Percentiles rank a stretch among this genome's conserved stretches.
Conservation (phyloP, 2,329 filamentous ascomycete genomes). For the Xylariaceae sp. region DNA sequence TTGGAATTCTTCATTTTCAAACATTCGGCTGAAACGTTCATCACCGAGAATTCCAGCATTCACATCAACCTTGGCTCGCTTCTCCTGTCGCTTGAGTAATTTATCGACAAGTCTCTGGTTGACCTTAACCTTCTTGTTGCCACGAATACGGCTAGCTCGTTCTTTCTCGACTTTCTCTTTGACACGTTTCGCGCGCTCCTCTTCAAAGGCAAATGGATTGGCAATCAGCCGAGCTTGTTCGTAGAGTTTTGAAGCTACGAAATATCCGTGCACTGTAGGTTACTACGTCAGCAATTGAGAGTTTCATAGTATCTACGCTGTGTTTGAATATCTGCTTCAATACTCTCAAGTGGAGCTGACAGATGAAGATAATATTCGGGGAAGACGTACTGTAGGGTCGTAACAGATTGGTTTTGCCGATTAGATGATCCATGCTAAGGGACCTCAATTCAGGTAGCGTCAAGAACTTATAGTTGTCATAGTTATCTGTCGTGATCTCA, state of each 20-base stretch:
- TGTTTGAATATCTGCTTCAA: too few relatives aligned
- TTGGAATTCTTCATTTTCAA: constrained; percentile 90
- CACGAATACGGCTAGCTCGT: constrained; percentile 90
- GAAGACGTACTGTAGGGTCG: constrained; percentile 96
- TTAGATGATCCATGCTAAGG: constrained; percentile 84
- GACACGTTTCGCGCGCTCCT: constrained; percentile 87
- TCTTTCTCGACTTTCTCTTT: constrained; percentile 97
- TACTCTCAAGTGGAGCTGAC: too few relatives aligned
- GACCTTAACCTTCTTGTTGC: constrained; percentile 97
- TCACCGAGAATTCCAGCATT: constrained; percentile 77
- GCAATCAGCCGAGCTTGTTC: constrained; percentile 92
- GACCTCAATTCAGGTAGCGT: constrained; percentile 84
- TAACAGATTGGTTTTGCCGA: constrained; percentile 87
- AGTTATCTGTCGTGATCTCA: constrained; percentile 76
- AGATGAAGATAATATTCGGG: too few relatives aligned
- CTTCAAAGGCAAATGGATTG: constrained; percentile 92
- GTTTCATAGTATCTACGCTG: too few relatives aligned
- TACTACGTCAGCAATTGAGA: not conserved
- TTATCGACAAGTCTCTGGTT: constrained; percentile 84
- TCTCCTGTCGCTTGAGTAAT: constrained; percentile 69
- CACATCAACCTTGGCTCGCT: constrained; percentile 61
- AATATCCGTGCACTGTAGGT: constrained; percentile 90
- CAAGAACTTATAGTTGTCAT: constrained; percentile 99
- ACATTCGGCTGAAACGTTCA: constrained; percentile 84
- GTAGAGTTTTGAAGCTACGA: constrained; percentile 92